phyloP scores from a whole-genome alignment of 768 basidiomycete species.

The Agaricus sinodeliciosus region DNA sequence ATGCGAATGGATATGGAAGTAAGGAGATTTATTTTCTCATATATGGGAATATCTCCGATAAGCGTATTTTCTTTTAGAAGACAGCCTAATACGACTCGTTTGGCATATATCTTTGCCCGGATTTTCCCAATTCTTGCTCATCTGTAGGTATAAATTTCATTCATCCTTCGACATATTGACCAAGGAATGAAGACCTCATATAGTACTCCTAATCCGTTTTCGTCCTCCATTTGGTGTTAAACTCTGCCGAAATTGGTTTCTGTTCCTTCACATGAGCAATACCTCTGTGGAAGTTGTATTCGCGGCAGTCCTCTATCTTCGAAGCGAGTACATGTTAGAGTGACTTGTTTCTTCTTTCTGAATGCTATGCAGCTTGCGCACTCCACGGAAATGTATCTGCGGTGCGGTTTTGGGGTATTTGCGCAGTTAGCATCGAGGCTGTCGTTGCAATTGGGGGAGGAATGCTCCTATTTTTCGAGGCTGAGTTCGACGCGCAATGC shows the following conservation, averaged over 20 bases:
- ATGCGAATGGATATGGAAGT: not conserved
- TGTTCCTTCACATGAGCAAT: not conserved
- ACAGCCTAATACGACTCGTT: not conserved
- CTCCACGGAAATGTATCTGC: not conserved
- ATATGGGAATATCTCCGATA: too few species aligned
- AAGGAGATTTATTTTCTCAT: not conserved
- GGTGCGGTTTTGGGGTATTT: not conserved
- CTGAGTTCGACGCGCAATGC: not conserved
- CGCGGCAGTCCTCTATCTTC: not conserved
- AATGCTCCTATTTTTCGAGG: not conserved
- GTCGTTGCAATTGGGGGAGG: not conserved
- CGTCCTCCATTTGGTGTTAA: not conserved
- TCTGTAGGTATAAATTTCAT: not conserved
- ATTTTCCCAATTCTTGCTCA: not conserved
- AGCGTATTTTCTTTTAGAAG: not conserved
- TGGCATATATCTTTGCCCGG: not conserved
- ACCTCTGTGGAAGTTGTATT: not conserved
- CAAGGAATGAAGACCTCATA: not conserved
- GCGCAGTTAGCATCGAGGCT: not conserved
- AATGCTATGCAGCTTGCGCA: not conserved
- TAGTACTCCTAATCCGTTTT: not conserved
- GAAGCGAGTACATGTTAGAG: not conserved
- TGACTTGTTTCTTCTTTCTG: not conserved
- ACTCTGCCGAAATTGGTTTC: constrained; percentile 1
- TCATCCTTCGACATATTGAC: not conserved